Conservation (phyloP, 1,139 yeast genomes). For the Protomyces inouyei region DNA sequence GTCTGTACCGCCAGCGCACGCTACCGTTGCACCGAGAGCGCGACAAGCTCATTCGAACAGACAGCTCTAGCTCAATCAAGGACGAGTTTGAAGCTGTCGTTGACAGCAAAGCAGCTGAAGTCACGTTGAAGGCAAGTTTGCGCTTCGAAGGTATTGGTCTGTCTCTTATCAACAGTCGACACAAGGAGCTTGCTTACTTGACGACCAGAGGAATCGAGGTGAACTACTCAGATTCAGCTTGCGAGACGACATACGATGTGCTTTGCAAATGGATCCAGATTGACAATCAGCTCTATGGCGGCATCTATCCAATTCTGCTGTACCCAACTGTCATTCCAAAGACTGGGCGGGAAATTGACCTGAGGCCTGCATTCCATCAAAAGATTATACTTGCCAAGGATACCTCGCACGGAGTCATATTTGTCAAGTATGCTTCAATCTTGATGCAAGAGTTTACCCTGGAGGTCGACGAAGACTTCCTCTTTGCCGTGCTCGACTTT, state of each 20-base stretch:
- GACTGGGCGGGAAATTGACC: constrained; percentile 74
- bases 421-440: constrained; percentile 84
- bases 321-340: constrained; percentile 91
- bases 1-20: constrained; percentile 30
- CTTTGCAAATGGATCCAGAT: constrained; percentile 92
- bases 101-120: constrained; percentile 54
- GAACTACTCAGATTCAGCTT: constrained; percentile 74
- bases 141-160: constrained; percentile 84
- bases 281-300: constrained; percentile 86
- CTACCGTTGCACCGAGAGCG: background rate
- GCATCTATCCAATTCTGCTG: constrained; percentile 80
- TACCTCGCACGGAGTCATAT: constrained; percentile 81
- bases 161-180: constrained; percentile 66
- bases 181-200: constrained; percentile 75
- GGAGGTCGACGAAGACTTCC: constrained; percentile 89
- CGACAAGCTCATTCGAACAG: constrained; percentile 7
- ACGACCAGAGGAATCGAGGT: constrained; percentile 77
- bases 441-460: constrained; percentile 84
- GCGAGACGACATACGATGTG: constrained; percentile 72
- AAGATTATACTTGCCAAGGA: constrained; percentile 81
- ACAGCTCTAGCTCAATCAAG: constrained; percentile 23
- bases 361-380: constrained; percentile 85
- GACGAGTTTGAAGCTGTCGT: constrained; percentile 54
- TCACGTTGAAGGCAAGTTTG: constrained; percentile 56
- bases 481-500: constrained; percentile 77